Conservation (phyloP, 441 rosid species). For the Macaranga tanarius region DNA sequence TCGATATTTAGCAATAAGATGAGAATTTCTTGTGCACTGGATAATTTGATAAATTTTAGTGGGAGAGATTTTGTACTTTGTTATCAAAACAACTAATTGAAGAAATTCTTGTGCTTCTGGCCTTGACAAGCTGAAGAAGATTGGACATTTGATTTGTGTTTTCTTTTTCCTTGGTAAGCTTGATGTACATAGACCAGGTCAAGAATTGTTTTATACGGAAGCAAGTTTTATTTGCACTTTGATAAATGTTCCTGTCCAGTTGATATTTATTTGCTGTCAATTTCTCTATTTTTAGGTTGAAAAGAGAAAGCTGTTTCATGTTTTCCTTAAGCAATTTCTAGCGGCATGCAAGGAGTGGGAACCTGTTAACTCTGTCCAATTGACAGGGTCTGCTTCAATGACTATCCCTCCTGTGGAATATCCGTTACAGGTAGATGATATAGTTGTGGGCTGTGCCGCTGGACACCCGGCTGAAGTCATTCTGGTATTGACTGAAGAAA, state of each 20-base stretch:
- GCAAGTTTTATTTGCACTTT: not conserved
- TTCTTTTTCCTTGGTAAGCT: not conserved
- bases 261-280: constrained; percentile 1
- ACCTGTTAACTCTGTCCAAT: constrained; percentile 47
- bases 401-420: constrained; percentile 38
- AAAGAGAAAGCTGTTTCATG: constrained; percentile 52
- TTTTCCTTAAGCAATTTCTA: constrained; percentile 66
- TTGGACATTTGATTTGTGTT: not conserved
- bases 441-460: constrained; percentile 52
- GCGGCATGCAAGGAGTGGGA: constrained; percentile 60
- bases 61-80: not conserved
- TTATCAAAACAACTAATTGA: not conserved
- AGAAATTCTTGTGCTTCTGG: no score
- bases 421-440: constrained; percentile 29
- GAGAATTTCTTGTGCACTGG: not conserved
- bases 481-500: constrained; percentile 50
- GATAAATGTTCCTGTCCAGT: not conserved
- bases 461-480: constrained; percentile 76
- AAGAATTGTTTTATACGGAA: not conserved
- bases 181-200: not conserved
- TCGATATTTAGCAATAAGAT: not conserved
- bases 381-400: constrained; percentile 40
- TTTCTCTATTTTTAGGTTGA: constrained; percentile 48
- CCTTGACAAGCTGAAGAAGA: no score
- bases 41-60: not conserved